Base-by-base conservation (phyloP, 208 protist species). In the Balamuthia mandrillaris region DNA sequence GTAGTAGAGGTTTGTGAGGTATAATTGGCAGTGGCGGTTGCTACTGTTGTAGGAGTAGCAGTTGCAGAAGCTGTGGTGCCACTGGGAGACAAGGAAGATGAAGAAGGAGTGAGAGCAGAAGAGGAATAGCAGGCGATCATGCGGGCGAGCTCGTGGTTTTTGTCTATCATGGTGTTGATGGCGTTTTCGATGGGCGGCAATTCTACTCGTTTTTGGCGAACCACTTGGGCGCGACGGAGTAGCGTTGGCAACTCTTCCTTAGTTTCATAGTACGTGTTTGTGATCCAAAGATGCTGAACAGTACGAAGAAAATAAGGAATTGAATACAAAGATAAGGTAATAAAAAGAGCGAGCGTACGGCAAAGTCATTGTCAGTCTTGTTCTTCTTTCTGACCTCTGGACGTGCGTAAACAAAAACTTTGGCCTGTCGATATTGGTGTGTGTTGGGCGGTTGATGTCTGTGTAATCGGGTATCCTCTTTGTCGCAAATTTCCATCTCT, bases 251-350 rank as follows among this genome's bases (percentile, higher is more conserved):
- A 90, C 9, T 51, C 39, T 16, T 90, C 87, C 41, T 90, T 6
- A 3, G 79, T 74, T 1, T 31, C 21, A 60, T 63, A 90, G 35
- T 87, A 85, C 24, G 82, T 47, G 61, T 90, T 90, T 6, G n/a
- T 52, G 24, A 90, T 74, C 87, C 87, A 90, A 21, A 90, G 75
- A 31, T 87, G 81, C 58, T 79, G 74, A 61, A 85, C 47, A 42
- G 84, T 65, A 51, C 65, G 31, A 49, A 18, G 3, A 7, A 37
- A 70, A 4, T 24, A 21, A 5, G 33, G n/a, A n/a, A n/a, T n/a
- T n/a, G n/a, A n/a, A n/a, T n/a, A n/a, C n/a, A n/a, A n/a, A n/a
- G n/a, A n/a, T n/a, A n/a, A n/a, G n/a, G n/a, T n/a, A n/a, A n/a
- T n/a, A n/a, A n/a, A n/a, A 18, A n/a, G 14, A 54, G 14, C 18